These are phyloP conservation scores for Lolium rigidum DNA, from an alignment of 176 grass and related monocot species.

Conservation along the genomic window DNA sequence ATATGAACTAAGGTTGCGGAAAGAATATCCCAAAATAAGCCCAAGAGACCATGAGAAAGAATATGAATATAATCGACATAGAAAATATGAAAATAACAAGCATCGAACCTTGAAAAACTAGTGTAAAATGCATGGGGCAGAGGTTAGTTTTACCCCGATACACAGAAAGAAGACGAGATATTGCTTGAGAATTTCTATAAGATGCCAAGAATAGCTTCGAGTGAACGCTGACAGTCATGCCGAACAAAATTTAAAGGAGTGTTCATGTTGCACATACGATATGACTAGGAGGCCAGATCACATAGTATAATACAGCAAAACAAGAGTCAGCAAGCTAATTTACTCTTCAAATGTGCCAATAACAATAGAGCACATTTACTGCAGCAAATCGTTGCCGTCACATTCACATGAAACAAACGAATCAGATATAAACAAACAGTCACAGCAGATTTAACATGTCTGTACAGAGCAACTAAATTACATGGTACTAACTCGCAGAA, in stretches of 20 bases:
- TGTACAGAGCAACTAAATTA: neutral
- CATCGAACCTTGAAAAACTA: neutral
- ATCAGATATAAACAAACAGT: neutral
- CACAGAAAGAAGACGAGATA: neutral
- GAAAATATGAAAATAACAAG: constrained; percentile 32
- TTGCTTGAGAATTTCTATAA: neutral
- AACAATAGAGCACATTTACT: constrained; percentile 9
- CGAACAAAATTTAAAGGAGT: neutral
- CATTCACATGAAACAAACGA: neutral
- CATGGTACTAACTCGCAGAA: neutral
- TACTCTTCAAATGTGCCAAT: neutral
- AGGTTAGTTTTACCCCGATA: neutral
- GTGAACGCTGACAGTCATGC: constrained; percentile 12
- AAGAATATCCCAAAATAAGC: constrained; percentile 20
- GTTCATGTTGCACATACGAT: neutral
- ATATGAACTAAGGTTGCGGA: constrained; percentile 18
- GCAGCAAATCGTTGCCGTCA: neutral
- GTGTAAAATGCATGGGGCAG: neutral
- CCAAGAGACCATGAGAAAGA: constrained; percentile 8
- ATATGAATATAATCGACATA: constrained; percentile 17
- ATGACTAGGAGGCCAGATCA: constrained; percentile 28
- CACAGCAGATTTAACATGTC: neutral
- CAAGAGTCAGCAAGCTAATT: neutral
- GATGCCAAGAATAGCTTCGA: constrained; percentile 3
- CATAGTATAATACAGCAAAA: neutral